phyloP scores from a whole-genome alignment of 75 land plant species.

The Sequoiadendron giganteum region DNA sequence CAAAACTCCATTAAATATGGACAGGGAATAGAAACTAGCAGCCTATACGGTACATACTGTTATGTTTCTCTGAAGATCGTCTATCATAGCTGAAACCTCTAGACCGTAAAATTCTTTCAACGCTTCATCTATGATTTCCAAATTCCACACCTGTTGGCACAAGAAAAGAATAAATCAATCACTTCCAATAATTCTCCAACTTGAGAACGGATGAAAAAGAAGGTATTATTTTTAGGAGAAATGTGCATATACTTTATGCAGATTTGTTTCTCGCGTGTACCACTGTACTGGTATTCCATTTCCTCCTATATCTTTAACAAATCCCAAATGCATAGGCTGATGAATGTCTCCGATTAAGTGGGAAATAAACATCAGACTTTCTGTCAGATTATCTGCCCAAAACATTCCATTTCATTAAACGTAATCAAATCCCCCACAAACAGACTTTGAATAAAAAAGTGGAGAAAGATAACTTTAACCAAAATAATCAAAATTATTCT shows the following conservation, averaged over 20 bases:
- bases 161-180: neutral
- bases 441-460: neutral
- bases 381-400: constrained; percentile 44
- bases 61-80: constrained; percentile 34
- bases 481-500: neutral
- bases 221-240: too few species aligned
- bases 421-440: neutral
- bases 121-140: constrained; percentile 32
- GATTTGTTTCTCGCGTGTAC: constrained; percentile 38
- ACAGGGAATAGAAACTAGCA: too few species aligned
- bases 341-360: constrained; percentile 66
- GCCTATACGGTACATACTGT: constrained; percentile 26
- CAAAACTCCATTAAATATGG: too few species aligned
- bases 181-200: neutral
- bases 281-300: constrained; percentile 46
- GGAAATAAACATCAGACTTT: constrained; percentile 52
- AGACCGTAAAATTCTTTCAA: constrained; percentile 19
- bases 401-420: too few species aligned
- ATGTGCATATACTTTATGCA: constrained; percentile 38
- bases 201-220: too few species aligned
- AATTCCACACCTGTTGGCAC: constrained; percentile 53
- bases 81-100: constrained; percentile 20
- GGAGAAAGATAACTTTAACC: neutral
- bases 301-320: constrained; percentile 43
- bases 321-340: constrained; percentile 57